Percentiles rank a stretch among this genome's conserved stretches.
phyloP scores from a whole-genome alignment of 306 rosid species.

The Cucurbita argyrosperma region DNA sequence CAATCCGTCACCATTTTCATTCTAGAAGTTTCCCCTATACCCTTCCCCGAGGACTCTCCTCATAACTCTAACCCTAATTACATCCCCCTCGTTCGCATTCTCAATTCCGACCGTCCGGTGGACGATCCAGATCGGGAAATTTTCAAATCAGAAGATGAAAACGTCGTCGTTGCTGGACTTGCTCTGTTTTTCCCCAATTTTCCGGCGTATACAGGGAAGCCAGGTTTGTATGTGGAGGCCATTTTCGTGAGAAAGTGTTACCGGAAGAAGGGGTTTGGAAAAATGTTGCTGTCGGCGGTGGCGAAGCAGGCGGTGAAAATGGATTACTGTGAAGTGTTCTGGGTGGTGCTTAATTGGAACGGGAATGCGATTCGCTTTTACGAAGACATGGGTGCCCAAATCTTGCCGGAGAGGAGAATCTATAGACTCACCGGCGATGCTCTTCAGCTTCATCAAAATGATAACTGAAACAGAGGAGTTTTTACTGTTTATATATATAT shows the following conservation, averaged over 20 bases:
- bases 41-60: neutral
- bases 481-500: no score
- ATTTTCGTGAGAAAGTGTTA: constrained; percentile 59
- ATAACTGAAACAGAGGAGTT: no score
- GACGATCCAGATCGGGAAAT: constrained; percentile 35
- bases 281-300: constrained; percentile 42
- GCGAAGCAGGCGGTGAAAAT: constrained; percentile 72
- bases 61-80: constrained; percentile 7
- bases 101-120: constrained; percentile 32
- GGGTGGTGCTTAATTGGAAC: constrained; percentile 84
- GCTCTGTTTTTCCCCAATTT: constrained; percentile 58
- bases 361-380: constrained; percentile 54
- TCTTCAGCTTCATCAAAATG: neutral
- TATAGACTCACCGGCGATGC: constrained; percentile 60
- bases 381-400: constrained; percentile 58
- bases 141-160: constrained; percentile 6
- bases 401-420: constrained; percentile 55
- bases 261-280: constrained; percentile 59
- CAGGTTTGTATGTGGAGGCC: constrained; percentile 56
- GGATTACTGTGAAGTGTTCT: constrained; percentile 67
- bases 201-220: constrained; percentile 44
- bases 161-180: constrained; percentile 39
- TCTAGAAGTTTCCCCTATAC: neutral
- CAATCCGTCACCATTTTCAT: neutral
- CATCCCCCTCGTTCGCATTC: constrained; percentile 9